phyloP scores from a whole-genome alignment of 2,329 filamentous ascomycete species.

The Stemphylium vesicarium region DNA sequence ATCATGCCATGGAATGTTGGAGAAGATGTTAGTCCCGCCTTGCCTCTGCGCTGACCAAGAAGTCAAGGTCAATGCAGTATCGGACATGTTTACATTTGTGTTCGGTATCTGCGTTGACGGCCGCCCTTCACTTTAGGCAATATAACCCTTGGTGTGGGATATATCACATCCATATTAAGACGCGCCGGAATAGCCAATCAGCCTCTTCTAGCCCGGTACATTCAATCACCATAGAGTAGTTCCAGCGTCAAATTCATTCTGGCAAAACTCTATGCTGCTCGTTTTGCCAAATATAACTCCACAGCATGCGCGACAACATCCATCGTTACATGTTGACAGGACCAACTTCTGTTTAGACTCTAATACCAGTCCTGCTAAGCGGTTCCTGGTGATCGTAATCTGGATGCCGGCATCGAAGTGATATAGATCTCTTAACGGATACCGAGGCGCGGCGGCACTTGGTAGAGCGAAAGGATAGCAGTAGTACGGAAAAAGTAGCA shows the following conservation, averaged over 20 bases:
- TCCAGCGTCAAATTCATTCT: conserved; percentile 8
- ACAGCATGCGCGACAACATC: conserved; percentile 1
- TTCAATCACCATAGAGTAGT: conserved; percentile 32
- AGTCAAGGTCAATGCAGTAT: background rate
- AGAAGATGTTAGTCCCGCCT: too few species aligned
- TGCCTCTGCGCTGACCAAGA: too few species aligned
- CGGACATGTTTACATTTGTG: background rate
- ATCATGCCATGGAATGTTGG: background rate
- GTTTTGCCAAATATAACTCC: conserved; percentile 24
- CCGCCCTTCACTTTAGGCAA: conserved; percentile 16
- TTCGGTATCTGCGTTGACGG: background rate
- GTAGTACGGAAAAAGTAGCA: conserved; percentile 9
- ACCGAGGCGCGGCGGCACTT: conserved; percentile 7
- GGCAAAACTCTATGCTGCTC: conserved; percentile 6
- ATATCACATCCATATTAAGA: conserved; percentile 34
- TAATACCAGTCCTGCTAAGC: conserved; percentile 14
- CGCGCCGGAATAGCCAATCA: conserved; percentile 26
- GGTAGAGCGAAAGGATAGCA: conserved; percentile 7
- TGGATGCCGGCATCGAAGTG: conserved; percentile 6
- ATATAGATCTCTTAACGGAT: conserved; percentile 13
- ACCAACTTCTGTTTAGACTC: background rate
- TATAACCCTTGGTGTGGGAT: conserved; percentile 12
- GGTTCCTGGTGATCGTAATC: conserved; percentile 20
- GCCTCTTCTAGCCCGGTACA: background rate
- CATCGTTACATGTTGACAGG: conserved; percentile 13